phyloP scores from a whole-genome alignment of 164 flowering plant genomes.

The Stephania cephalantha region DNA sequence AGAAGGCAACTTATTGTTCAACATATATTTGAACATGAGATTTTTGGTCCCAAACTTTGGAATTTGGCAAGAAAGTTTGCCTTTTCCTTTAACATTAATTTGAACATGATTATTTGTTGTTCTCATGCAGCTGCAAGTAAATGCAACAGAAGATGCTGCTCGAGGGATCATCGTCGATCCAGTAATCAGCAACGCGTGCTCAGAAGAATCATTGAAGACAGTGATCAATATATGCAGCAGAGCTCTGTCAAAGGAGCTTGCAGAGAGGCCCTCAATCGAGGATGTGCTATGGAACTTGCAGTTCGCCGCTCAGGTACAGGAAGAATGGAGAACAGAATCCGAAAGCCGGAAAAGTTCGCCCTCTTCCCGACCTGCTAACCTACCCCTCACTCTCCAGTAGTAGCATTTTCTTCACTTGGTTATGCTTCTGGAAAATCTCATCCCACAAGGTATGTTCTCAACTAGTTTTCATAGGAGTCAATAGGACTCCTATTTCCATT shows the following conservation, averaged over 20 bases:
- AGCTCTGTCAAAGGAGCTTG: slow-evolving; percentile 50
- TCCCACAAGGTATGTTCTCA: slow-evolving; percentile 3
- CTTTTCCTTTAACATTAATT: no score
- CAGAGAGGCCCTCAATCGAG: slow-evolving; percentile 79
- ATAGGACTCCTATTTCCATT: background rate
- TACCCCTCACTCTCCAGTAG: slow-evolving; percentile 17
- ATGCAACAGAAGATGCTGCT: slow-evolving; percentile 39
- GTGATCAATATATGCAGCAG: slow-evolving; percentile 64
- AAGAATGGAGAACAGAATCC: slow-evolving; percentile 51
- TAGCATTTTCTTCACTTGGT: background rate
- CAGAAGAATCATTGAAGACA: slow-evolving; percentile 71
- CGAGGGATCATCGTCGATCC: slow-evolving; percentile 53
- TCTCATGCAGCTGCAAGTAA: slow-evolving; percentile 42
- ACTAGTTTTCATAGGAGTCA: background rate
- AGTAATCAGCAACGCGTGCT: slow-evolving; percentile 28
- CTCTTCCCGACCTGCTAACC: slow-evolving; percentile 19
- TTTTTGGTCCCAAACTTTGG: no score
- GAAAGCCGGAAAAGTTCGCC: slow-evolving; percentile 79
- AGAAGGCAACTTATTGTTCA: no score
- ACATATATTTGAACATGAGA: no score
- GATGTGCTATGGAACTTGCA: slow-evolving; percentile 96
- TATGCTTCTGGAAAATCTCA: background rate
- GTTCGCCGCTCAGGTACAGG: slow-evolving; percentile 94
- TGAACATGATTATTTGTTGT: background rate
- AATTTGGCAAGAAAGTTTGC: no score